Evolutionary conservation across 1,284 basidiomycete genomes (phyloP), one percentile per base, ranked within the genome.

Genomic region (Irpex rosettiformis): DNA sequence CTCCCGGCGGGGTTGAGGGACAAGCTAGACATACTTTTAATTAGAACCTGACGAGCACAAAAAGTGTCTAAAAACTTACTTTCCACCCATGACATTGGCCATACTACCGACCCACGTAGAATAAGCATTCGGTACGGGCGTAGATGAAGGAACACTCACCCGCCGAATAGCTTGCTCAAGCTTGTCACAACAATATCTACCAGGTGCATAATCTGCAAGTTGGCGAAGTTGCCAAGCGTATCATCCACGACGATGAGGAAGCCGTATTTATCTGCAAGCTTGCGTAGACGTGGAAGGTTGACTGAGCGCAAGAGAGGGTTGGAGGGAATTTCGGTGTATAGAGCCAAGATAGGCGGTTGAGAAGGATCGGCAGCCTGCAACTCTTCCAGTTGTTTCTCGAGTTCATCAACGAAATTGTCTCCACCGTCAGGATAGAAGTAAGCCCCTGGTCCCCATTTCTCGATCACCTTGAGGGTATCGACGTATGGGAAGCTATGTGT

Each of bases 361-460:
- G 75, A 65, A 65, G 83, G 75, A 74, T 72, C 42, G 56, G 70
- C 7, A 40, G 72, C 65, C 21, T 68, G 72, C 69, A 81, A 79
- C n/a, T 71, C 66, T 48, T 77, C 77, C 3, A 96, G 79, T 0
- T 93, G 72, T 6, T 66, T 69, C 63, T 94, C 89, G 0, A 98
- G 79, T 43, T 81, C 77, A 62, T 89, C 85, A n/a, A 98, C 80
- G 60, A 96, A 93, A 2, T 78, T 71, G 59, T 91, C 86, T 4
- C 88, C 74, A 0, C 96, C 96, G 61, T 85, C 79, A 2, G 96
- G 96, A 60, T 93, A 83, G 77, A 98, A 97, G 72, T 94, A 82
- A 65, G 90, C 94, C 0, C 97, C 97, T 1, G 93, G 92, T 1
- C 97, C 97, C 94, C 96, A 99, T 74, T 99, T 98, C 66, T 96